Conservation (phyloP, 75 land plant species). For the Ceratopteris richardii region DNA sequence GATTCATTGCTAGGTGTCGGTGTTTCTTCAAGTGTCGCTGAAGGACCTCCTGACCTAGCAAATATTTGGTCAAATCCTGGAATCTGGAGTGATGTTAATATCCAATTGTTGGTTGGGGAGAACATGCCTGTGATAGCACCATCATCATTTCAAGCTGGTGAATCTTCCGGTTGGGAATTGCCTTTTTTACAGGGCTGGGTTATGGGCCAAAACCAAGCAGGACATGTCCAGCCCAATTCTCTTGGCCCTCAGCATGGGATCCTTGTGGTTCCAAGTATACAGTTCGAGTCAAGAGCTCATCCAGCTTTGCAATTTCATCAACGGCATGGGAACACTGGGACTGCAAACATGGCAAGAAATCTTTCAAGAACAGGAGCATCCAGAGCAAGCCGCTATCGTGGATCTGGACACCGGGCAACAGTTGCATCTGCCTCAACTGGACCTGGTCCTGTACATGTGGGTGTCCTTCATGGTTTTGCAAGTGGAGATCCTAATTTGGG, state of each 20-base stretch:
- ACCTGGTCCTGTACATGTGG: conserved; percentile 9
- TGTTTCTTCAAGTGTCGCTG: background rate
- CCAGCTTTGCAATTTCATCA: background rate
- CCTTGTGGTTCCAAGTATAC: conserved; percentile 11
- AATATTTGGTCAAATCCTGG: background rate
- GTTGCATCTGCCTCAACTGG: conserved; percentile 5
- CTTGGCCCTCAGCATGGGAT: conserved; percentile 18
- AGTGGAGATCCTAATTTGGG: conserved; percentile 17
- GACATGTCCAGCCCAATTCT: conserved; percentile 13
- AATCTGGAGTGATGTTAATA: conserved; percentile 10
- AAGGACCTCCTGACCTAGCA: background rate
- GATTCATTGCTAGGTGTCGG: background rate
- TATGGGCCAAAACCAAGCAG: conserved; percentile 60
- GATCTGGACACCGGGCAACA: background rate
- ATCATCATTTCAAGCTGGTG: conserved; percentile 31
- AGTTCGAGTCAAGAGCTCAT: background rate
- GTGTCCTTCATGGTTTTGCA: conserved; percentile 7
- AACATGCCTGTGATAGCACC: conserved; percentile 7
- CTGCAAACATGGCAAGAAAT: conserved; percentile 10
- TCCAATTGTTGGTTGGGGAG: conserved; percentile 24
- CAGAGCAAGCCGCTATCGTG: conserved; percentile 16
- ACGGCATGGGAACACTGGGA: background rate
- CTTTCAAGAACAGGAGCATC: conserved; percentile 25
- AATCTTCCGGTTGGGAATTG: conserved; percentile 60
- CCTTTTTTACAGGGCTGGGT: conserved; percentile 86